Evolutionary conservation across 768 basidiomycete genomes (phyloP).

Genomic region (Suillus discolor): DNA sequence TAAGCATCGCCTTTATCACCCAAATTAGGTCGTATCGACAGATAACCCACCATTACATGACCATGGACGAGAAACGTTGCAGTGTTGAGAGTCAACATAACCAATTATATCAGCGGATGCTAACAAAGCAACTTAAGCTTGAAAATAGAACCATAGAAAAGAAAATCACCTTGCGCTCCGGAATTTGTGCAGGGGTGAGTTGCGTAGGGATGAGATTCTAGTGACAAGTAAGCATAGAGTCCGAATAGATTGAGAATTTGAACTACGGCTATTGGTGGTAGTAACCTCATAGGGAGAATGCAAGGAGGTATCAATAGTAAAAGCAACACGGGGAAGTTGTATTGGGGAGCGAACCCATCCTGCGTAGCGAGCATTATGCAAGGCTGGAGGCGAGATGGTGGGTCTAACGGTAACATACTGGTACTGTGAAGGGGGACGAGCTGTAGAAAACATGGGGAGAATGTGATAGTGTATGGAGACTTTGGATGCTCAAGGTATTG

Average conservation of each 20-base stretch:
- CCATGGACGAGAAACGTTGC: not conserved
- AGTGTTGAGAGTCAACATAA: not conserved
- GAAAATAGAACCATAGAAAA: not conserved
- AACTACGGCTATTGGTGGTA: not conserved
- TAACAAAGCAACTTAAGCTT: not conserved
- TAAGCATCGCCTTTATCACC: not conserved
- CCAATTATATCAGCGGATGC: not conserved
- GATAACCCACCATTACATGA: not conserved
- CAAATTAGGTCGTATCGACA: not conserved
- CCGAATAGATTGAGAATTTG: not conserved
- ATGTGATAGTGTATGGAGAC: not conserved
- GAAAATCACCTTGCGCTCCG: not conserved
- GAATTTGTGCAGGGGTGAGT: not conserved
- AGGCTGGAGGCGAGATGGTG: not conserved
- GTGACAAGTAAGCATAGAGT: not conserved
- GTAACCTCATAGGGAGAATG: not conserved
- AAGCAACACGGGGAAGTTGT: not conserved
- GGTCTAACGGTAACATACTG: not conserved
- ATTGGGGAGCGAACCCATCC: not conserved
- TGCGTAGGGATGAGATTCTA: not conserved
- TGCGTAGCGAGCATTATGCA: conserved; percentile 3
- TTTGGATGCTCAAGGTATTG: not conserved
- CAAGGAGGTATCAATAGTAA: not conserved
- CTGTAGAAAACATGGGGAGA: not conserved
- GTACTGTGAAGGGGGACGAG: not conserved